Conservation (phyloP, 192 early-diverging fungal species). For the Jimgerdemannia flammicorona region DNA sequence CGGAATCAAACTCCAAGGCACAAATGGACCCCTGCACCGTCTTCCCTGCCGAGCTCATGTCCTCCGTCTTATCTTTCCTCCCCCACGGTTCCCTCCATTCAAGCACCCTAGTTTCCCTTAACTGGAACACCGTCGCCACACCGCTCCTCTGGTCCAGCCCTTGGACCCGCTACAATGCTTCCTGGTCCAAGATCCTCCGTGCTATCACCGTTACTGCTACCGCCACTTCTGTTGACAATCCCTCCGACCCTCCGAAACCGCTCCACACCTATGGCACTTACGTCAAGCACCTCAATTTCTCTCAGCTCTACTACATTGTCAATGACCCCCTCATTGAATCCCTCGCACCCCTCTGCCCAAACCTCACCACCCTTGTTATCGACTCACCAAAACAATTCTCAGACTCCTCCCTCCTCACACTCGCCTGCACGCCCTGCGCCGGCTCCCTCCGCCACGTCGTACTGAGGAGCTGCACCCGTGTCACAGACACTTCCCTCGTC, state of each 20-base stretch:
- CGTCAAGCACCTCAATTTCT: conserved; percentile 25
- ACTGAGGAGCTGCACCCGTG: conserved; percentile 10
- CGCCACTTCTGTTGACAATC: not conserved
- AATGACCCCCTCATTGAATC: conserved; percentile 23
- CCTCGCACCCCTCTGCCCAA: conserved; percentile 14
- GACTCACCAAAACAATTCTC: conserved; percentile 28
- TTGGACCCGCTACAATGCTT: not conserved
- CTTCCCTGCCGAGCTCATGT: not conserved
- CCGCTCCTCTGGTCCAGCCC: not conserved
- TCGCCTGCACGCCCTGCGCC: conserved; percentile 7
- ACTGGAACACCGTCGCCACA: not conserved
- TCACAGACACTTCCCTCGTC: conserved; percentile 16
- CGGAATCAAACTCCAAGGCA: too few relatives aligned
- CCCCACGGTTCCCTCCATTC: not conserved
- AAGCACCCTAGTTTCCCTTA: not conserved
- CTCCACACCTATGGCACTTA: conserved; percentile 6
- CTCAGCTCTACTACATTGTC: conserved; percentile 28
- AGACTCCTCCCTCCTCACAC: conserved; percentile 13
- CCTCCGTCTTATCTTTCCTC: not conserved
- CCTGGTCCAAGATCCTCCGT: not conserved
- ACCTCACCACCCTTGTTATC: conserved; percentile 10
- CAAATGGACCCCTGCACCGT: not conserved
- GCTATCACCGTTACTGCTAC: not conserved
- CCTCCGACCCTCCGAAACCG: not conserved
- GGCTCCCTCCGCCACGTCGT: conserved; percentile 4